Evolutionary conservation across 2,329 filamentous ascomycete genomes (phyloP), one percentile per base, ranked within the genome.

Genomic region (Polychaeton citri): DNA sequence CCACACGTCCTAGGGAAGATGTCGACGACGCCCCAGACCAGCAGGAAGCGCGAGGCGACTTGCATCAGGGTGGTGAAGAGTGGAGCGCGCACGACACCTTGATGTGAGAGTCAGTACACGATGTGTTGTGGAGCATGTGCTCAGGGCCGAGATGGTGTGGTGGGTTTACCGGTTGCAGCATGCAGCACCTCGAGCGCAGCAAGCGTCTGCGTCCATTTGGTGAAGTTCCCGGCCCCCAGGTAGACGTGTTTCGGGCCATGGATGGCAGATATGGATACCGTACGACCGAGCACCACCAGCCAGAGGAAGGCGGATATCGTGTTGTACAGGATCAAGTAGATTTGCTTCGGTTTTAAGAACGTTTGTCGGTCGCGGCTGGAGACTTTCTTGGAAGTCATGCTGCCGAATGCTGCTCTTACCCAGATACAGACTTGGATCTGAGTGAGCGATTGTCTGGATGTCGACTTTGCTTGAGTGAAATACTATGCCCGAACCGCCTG

Each of bases 251-350:
- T 61, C 36, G 75, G 71, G 26, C 55, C 52, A 7, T 30, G 42
- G 1, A 52, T 35, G 2, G 37, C 18, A 2, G 68, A 54, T 16
- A 80, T 68, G 37, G 76, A 60, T 18, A 77, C 50, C 2, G 81
- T 78, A 41, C 82, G 74, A 37, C 73, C 71, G 28, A 95, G 73
- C 36, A 95, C 77, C 13, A 74, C 72, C 28, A 72, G 62, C 90
- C 90, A 98, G 36, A 88, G 72, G 16, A 76, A 56, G 41, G 85
- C 74, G 36, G 79, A 92, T 45, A 79, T 54, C 50, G 76, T 69
- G 63, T 96, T 96, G 72, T 96, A 98, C 49, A 77, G 64, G 53
- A 87, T 70, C 36, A 96, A 75, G 64, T 95, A 94, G 53, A 47
- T 28, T 15, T 10, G 12, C 24, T 28, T 28, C 4, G 24, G 4